Evolutionary conservation across 495 filamentous ascomycete genomes (phyloP), one percentile per base, ranked within the genome.

Genomic region (Lepidopterella palustris): DNA sequence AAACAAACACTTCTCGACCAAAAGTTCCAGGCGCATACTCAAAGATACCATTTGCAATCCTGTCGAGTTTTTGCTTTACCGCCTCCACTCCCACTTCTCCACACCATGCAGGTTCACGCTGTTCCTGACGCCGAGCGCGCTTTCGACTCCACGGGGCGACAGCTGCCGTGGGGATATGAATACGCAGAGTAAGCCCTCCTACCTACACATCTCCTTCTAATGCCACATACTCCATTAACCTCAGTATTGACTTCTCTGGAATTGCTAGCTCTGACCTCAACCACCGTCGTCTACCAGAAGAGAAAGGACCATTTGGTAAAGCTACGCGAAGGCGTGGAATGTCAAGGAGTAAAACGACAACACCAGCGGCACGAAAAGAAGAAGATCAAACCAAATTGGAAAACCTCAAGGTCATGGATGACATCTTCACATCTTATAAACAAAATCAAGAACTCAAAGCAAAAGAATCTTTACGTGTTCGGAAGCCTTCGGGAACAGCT

Each of bases 61-160:
- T 50, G 47, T 50, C 47, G 47, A 18, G 47, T 9, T 42, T 42
- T 42, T 2, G 13, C 35, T 15, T 42, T n/a, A n/a, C n/a, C n/a
- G n/a, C n/a, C n/a, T n/a, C n/a, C n/a, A n/a, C n/a, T n/a, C n/a
- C n/a, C 35, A 13, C 35, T 27, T 15, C 47, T 25, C 15, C 15
- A 5, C 11, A 56, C 5, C 18, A 85, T 84, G 76, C 84, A 87
- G 68, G 82, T 86, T 48, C 84, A 87, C 67, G 80, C 78, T 45
- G 84, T 87, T 23, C 84, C 83, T n/a, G 78, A 77, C 21, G 77
- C 81, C 69, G 84, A 86, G 70, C 78, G 82, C 61, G 83, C 82
- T 28, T 72, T 76, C 65, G 83, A 85, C 64, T 76, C 82, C 24
- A 77, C 80, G 45, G 84, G 84, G 35, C 78, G 80, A 62, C 71